These are phyloP conservation scores for Salmacisia buchloeana DNA, from an alignment of 1,284 basidiomycete genomes.

Conservation along the genomic window DNA sequence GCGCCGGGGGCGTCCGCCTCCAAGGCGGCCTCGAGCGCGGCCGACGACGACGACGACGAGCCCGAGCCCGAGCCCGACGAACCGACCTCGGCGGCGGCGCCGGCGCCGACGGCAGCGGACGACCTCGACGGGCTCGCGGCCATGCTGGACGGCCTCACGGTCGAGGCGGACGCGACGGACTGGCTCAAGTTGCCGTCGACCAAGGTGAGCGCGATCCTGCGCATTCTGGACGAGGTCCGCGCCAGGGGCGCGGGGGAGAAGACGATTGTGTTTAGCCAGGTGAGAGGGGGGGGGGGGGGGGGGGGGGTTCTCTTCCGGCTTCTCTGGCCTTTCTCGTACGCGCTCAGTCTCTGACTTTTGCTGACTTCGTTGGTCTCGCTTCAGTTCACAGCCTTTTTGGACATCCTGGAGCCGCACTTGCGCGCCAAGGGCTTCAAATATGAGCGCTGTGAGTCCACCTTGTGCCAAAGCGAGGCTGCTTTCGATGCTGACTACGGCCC, in stretches of 20 bases:
- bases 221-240: slow-evolving; percentile 67
- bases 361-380: background rate
- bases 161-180: slow-evolving; percentile 50
- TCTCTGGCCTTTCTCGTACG: no score
- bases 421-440: slow-evolving; percentile 62
- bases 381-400: slow-evolving; percentile 84
- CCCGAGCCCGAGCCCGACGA: no score
- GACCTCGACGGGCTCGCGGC: slow-evolving; percentile 66
- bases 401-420: slow-evolving; percentile 79
- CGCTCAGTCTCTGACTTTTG: background rate
- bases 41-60: slow-evolving; percentile 17
- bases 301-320: no score
- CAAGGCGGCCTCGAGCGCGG: background rate
- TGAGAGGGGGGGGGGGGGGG: no score
- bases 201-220: slow-evolving; percentile 79
- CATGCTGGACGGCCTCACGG: slow-evolving; percentile 64
- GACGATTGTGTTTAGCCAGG: slow-evolving; percentile 67
- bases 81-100: background rate
- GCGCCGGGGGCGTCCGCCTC: background rate
- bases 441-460: slow-evolving; percentile 79
- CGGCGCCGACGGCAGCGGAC: background rate
- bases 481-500: background rate
- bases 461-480: no score
- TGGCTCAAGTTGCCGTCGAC: slow-evolving; percentile 58
- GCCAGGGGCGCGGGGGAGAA: slow-evolving; percentile 63